A percentile compares a stretch with the other conserved stretches of the same genome.
Evolutionary conservation across 208 protist genomes (phyloP).

Genomic region (Phytomonas francai): DNA sequence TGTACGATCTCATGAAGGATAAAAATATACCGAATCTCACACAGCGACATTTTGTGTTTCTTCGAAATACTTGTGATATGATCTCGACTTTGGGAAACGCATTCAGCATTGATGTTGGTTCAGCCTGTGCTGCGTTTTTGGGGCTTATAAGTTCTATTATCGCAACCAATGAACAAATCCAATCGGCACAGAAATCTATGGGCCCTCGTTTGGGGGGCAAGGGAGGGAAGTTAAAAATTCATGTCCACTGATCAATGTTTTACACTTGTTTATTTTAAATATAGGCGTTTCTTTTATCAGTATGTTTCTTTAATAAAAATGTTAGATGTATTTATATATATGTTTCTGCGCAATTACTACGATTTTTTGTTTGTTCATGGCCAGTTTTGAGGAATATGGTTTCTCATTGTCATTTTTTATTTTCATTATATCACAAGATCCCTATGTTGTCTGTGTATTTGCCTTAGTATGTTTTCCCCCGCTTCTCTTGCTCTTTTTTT

Average conservation of each 20-base stretch:
- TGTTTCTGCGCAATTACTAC: neutral
- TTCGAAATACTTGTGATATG: slow-evolving; percentile 68
- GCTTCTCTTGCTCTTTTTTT: slow-evolving; percentile 2
- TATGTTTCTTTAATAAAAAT: neutral
- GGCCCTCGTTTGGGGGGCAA: neutral
- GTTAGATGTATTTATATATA: neutral
- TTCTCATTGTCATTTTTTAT: neutral
- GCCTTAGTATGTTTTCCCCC: neutral
- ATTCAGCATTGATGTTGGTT: slow-evolving; percentile 32
- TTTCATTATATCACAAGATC: neutral
- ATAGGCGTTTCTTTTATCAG: neutral
- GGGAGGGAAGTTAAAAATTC: slow-evolving; percentile 3
- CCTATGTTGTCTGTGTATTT: neutral
- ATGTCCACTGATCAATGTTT: neutral
- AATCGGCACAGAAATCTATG: slow-evolving; percentile 13
- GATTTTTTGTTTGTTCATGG: slow-evolving; percentile 1
- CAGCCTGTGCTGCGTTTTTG: slow-evolving; percentile 27
- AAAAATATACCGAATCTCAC: slow-evolving; percentile 22
- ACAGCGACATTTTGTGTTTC: slow-evolving; percentile 33
- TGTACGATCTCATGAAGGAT: slow-evolving; percentile 48
- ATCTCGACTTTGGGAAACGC: slow-evolving; percentile 53
- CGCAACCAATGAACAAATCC: slow-evolving; percentile 45
- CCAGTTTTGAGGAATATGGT: neutral
- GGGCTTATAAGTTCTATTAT: slow-evolving; percentile 62
- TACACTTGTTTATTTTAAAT: neutral